Base-by-base conservation (phyloP, 257 asterid species). In the Penstemon eatonii region DNA sequence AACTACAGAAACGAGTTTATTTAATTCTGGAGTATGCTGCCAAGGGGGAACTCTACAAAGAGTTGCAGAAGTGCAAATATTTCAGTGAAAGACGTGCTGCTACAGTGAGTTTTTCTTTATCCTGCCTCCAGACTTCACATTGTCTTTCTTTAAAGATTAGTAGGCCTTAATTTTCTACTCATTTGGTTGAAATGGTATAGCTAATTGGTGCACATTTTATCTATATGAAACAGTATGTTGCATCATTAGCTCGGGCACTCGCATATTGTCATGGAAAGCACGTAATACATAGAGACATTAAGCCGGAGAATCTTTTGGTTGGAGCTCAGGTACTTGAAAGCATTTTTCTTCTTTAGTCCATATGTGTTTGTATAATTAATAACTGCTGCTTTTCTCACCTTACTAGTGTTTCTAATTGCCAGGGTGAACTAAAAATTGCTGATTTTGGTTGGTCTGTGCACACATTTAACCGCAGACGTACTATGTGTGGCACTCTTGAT, bases 391-490 rank as follows among this genome's bases (percentile, higher is more conserved):
- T 57, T 52, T 47, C 81, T 77, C 39, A 51, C 72, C 58, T 53
- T 19, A 37, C 12, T 43, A 9, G 45, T 56, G 47, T 73, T 70
- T 56, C 62, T 67, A 15, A 63, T 57, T 81, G 62, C 37, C 80
- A 94, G 99, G 99, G 99, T 41, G 99, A 94, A 75, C 86, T 94
- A 44, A 94, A 94, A 78, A 94, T 94, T 56, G 97, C 97, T 25
- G 97, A 91, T 73, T 94, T 94, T 67, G 99, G 99, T 55, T 94
- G 99, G 97, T 94, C 99, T 1, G 99, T 94, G 50, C 99, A 94
- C 76, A 94, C 97, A 47, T 94, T 94, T 76, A 89, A 85, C 65
- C 97, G 97, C 66, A 82, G 99, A 69, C 84, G 91, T 66, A 94
- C 99, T 45, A 91, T 94, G 97, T 93, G 99, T 64, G 99, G 99